Base-by-base conservation (phyloP, 2,329 filamentous ascomycete genomes). In the Aspergillus ibericus region DNA sequence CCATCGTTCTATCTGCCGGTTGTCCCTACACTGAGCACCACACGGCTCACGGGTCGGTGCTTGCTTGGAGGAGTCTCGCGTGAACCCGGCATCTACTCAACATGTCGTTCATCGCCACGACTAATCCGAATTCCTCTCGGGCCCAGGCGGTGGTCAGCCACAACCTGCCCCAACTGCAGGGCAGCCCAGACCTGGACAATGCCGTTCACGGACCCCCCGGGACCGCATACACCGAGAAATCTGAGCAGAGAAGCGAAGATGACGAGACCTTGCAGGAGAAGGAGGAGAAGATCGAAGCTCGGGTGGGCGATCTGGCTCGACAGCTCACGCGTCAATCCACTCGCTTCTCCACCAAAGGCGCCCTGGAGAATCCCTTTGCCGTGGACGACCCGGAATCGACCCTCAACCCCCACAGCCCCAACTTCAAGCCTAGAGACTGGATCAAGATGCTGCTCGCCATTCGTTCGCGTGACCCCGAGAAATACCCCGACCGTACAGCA, bases 401-500 rank as follows among this genome's bases (percentile, higher is more conserved):
- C 10, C 53, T 63, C 12, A 63, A 68, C 25, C 66, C 64, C 4
- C 36, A 61, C 9, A 64, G 66, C 20, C 58, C 64, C 10, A 64
- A 62, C n/a, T 68, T 68, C 59, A 62, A 58, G 32, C 48, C 56
- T 0, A 59, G 55, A 12, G 66, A 68, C 36, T 68, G 66, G 66
- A 61, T 68, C 35, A 63, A 63, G 53, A 58, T 63, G 48, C 40
- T 68, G 5, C 52, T 68, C 13, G 61, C 63, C 9, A 63, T 63
- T 35, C 58, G 59, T 5, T 66, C 66, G 13, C 63, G 61, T 8
- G 56, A 66, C 15, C 64, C 64, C 1, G 64, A 66, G 40, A 51
- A 20, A 12, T 61, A 61, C 20, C 59, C 59, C 25, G 56, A 61
- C 32, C 55, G 58, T 18, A 60, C 63, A 83, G 86, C 86, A 0